These are phyloP conservation scores for Debaryomyces udenii DNA, from an alignment of 1,139 yeast species.

Conservation along the genomic window DNA sequence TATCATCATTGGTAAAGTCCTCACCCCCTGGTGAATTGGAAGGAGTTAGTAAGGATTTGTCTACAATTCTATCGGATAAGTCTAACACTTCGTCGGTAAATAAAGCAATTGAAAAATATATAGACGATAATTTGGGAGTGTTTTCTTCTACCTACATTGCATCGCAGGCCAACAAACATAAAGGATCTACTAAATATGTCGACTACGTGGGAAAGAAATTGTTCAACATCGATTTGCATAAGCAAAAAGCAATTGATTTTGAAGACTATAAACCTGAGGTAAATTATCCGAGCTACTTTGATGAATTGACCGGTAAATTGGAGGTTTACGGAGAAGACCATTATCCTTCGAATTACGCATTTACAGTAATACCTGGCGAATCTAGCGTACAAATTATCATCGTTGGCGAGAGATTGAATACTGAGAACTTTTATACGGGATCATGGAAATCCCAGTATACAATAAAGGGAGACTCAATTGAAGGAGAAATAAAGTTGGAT, in stretches of 20 bases:
- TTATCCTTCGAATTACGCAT: constrained; percentile 57
- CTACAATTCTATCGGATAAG: constrained; percentile 26
- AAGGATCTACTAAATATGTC: constrained; percentile 38
- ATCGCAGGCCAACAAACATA: constrained; percentile 35
- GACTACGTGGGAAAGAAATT: constrained; percentile 46
- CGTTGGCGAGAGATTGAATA: constrained; percentile 73
- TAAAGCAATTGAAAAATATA: constrained; percentile 32
- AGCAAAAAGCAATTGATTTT: constrained; percentile 50
- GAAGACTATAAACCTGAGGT: constrained; percentile 39
- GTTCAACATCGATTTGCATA: constrained; percentile 65
- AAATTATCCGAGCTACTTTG: constrained; percentile 32
- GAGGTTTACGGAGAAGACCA: constrained; percentile 48
- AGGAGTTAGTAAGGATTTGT: constrained; percentile 32
- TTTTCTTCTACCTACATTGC: constrained; percentile 39
- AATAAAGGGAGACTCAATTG: constrained; percentile 38
- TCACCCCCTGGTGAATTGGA: constrained; percentile 49
- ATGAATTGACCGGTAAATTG: constrained; percentile 34
- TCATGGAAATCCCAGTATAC: constrained; percentile 78
- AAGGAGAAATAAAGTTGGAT: constrained; percentile 65
- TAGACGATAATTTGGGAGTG: constrained; percentile 33
- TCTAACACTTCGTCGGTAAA: constrained; percentile 26
- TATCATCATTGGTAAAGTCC: constrained; percentile 37
- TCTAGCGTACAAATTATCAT: constrained; percentile 47
- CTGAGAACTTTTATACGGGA: constrained; percentile 86
- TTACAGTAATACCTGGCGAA: constrained; percentile 41